Conservation (phyloP, 1,139 yeast species). For the Yamadazyma jaroonii region DNA sequence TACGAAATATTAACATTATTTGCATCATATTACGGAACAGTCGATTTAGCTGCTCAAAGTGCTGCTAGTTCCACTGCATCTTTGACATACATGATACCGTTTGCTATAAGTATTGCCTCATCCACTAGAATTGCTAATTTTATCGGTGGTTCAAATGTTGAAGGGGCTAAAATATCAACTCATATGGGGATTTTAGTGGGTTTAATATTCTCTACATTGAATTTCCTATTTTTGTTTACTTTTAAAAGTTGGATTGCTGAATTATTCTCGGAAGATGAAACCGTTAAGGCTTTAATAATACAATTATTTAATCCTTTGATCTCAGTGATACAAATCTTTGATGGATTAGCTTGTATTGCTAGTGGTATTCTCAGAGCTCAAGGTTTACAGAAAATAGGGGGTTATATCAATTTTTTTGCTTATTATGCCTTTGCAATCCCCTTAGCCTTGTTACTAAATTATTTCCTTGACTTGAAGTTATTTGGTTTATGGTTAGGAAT, state of each 20-base stretch:
- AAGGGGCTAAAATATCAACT: conserved; percentile 62
- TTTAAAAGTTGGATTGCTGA: conserved; percentile 59
- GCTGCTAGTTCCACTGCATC: conserved; percentile 82
- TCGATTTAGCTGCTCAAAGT: conserved; percentile 83
- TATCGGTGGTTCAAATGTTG: conserved; percentile 72
- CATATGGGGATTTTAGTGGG: conserved; percentile 62
- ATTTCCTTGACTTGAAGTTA: conserved; percentile 49
- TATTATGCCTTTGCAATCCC: conserved; percentile 69
- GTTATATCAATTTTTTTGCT: conserved; percentile 69
- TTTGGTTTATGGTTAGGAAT: conserved; percentile 89
- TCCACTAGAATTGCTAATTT: conserved; percentile 87
- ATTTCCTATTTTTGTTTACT: conserved; percentile 50
- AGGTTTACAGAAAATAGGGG: conserved; percentile 83
- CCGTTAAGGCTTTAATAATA: conserved; percentile 50
- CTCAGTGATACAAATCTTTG: conserved; percentile 71
- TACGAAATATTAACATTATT: conserved; percentile 69
- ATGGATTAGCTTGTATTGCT: conserved; percentile 78
- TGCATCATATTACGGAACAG: conserved; percentile 79
- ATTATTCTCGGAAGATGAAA: conserved; percentile 67
- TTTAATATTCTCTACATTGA: conserved; percentile 52
- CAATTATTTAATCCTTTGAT: conserved; percentile 64
- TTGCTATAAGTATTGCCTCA: conserved; percentile 83
- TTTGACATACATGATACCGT: conserved; percentile 80
- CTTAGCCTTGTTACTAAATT: conserved; percentile 62
- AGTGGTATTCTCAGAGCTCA: conserved; percentile 85